Evolutionary conservation across 805 yeast genomes (phyloP).

Genomic region (Clavispora santaluciae): DNA sequence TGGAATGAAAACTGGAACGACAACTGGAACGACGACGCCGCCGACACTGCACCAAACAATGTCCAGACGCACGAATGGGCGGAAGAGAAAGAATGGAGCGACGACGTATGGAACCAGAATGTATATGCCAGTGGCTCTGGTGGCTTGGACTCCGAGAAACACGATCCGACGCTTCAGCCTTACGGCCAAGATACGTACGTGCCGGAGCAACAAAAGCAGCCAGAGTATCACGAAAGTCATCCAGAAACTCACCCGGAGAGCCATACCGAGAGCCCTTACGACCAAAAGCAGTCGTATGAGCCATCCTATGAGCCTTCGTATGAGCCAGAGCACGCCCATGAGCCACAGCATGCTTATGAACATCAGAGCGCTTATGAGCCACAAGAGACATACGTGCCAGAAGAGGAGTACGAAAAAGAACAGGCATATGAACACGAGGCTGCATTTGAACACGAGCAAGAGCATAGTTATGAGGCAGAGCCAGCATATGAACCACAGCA

Average conservation of each 20-base stretch:
- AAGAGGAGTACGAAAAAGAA: not conserved
- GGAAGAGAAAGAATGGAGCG: not conserved
- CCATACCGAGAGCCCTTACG: not conserved
- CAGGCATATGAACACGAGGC: not conserved
- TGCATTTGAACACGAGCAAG: not conserved
- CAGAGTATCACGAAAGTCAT: too few relatives aligned
- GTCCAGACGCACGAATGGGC: not conserved
- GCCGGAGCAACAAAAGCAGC: too few relatives aligned
- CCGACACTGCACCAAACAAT: not conserved
- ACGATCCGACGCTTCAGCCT: too few relatives aligned
- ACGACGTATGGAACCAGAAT: not conserved
- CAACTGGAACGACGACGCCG: constrained; percentile 14
- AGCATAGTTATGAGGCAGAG: not conserved
- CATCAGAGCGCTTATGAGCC: constrained; percentile 5
- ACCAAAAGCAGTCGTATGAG: not conserved
- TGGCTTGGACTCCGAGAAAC: too few relatives aligned
- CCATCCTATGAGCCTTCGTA: not conserved
- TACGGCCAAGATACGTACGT: too few relatives aligned
- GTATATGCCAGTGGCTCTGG: too few relatives aligned
- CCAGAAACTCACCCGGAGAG: too few relatives aligned
- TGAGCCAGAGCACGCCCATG: not conserved
- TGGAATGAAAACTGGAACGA: constrained; percentile 11
- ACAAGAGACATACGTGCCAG: constrained; percentile 1
- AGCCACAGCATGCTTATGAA: constrained; percentile 3
- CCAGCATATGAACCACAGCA: constrained; percentile 1